phyloP scores from a whole-genome alignment of 345 rosid genomes.

The Melastoma malabathricum region DNA sequence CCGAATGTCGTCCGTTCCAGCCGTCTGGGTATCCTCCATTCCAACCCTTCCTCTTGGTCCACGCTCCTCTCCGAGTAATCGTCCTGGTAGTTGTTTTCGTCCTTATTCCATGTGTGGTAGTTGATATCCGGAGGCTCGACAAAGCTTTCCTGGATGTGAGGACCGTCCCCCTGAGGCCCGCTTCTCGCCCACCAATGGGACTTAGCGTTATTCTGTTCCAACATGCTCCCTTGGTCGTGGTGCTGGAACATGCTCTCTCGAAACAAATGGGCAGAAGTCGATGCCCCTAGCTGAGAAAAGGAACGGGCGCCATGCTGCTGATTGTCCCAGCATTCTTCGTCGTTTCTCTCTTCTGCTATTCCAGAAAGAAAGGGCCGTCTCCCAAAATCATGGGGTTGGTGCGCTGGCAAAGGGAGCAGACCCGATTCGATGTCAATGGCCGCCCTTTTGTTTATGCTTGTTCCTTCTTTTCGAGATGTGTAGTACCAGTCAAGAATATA shows the following conservation, averaged over 20 bases:
- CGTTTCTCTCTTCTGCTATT: conserved; percentile 18
- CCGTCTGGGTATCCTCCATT: conserved; percentile 20
- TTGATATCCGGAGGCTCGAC: conserved; percentile 68
- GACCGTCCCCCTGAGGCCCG: conserved; percentile 1
- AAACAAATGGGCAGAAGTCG: conserved; percentile 60
- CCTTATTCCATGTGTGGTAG: conserved; percentile 5
- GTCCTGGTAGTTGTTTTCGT: conserved; percentile 9
- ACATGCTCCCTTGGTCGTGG: conserved; percentile 24
- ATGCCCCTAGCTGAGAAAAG: conserved; percentile 47
- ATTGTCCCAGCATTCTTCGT: conserved; percentile 17
- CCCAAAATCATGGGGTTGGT: conserved; percentile 25
- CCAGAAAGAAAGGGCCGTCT: conserved; percentile 30
- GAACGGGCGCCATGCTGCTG: conserved; percentile 17
- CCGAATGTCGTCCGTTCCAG: conserved; percentile 25
- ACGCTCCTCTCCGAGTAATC: conserved; percentile 31
- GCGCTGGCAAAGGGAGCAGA: conserved; percentile 9
- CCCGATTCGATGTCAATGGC: conserved; percentile 10
- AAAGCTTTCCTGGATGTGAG: conserved; percentile 8
- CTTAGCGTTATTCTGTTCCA: conserved; percentile 15
- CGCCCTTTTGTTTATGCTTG: conserved; percentile 11
- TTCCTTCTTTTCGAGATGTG: conserved; percentile 33
- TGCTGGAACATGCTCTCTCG: conserved; percentile 52
- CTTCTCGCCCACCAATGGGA: conserved; percentile 84
- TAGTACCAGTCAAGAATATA: conserved; percentile 92
- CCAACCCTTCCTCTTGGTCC: conserved; percentile 34